A percentile compares a stretch with the other conserved stretches of the same genome.
Conservation (phyloP, 805 yeast species). For the Komagataella mondaviorum region DNA sequence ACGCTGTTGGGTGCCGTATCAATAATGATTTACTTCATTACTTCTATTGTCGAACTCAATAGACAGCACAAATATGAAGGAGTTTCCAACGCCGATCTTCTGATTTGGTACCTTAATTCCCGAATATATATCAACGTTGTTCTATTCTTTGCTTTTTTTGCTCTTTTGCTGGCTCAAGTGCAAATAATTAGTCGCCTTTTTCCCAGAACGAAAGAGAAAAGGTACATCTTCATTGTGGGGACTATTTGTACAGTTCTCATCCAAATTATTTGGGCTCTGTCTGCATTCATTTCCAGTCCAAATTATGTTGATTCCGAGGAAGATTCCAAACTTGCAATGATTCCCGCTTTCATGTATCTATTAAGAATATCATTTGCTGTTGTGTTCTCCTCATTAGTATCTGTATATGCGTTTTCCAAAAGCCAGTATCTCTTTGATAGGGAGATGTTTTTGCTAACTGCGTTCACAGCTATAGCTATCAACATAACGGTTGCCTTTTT, state of each 20-base stretch:
- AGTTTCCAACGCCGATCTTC: conserved; percentile 27
- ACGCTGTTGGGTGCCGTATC: conserved; percentile 41
- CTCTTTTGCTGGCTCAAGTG: conserved; percentile 56
- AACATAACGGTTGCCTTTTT: conserved; percentile 57
- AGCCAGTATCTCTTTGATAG: conserved; percentile 34
- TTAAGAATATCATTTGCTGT: conserved; percentile 60
- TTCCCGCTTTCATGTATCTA: conserved; percentile 65
- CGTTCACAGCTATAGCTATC: conserved; percentile 39
- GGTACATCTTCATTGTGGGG: conserved; percentile 49
- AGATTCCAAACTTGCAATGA: conserved; percentile 33
- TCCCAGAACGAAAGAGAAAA: conserved; percentile 53
- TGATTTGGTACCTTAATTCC: conserved; percentile 28
- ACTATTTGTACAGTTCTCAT: conserved; percentile 35
- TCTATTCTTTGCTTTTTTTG: conserved; percentile 41
- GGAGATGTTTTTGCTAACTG: conserved; percentile 38
- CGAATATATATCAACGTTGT: conserved; percentile 32
- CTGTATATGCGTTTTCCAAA: conserved; percentile 40
- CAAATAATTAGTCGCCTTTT: conserved; percentile 59
- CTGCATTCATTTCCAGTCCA: conserved; percentile 26
- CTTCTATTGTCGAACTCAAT: conserved; percentile 30
- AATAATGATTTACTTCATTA: conserved; percentile 33
- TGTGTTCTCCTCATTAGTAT: conserved; percentile 51
- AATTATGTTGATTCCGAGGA: conserved; percentile 11
- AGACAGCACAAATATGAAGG: conserved; percentile 31
- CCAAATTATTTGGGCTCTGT: conserved; percentile 58